Evolutionary conservation across 352 stramenopile genomes (phyloP).

Genomic region (Phytophthora boehmeriae): DNA sequence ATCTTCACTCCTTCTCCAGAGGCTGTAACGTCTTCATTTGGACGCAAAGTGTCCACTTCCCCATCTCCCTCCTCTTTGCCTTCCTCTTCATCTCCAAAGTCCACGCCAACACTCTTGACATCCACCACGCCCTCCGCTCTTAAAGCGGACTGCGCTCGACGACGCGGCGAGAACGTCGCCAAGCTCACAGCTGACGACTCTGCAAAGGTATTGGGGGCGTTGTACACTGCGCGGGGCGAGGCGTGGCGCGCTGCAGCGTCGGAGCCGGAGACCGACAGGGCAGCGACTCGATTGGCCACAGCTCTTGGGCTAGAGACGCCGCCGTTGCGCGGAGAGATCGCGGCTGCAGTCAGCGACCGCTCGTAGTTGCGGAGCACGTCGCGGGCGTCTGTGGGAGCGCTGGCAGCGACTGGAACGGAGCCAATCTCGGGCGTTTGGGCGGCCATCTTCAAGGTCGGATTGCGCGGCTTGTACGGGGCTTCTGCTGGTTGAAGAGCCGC

Average conservation of each 20-base stretch:
- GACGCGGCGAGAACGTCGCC: constrained; percentile 63
- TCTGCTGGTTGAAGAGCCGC: constrained; percentile 23
- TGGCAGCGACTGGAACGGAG: constrained; percentile 8
- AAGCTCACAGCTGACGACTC: constrained; percentile 42
- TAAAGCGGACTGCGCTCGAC: constrained; percentile 39
- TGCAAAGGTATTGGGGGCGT: constrained; percentile 61
- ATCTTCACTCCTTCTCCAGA: constrained; percentile 19
- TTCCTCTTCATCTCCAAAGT: constrained; percentile 46
- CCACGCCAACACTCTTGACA: constrained; percentile 14
- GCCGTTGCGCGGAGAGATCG: constrained; percentile 18
- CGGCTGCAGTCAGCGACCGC: constrained; percentile 23
- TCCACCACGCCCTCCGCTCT: constrained; percentile 12
- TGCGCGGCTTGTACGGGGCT: constrained; percentile 6
- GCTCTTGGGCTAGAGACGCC: constrained; percentile 14
- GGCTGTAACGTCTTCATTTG: constrained; percentile 6
- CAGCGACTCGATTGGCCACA: constrained; percentile 9
- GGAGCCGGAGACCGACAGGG: constrained; percentile 1
- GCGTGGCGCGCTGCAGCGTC: constrained; percentile 14
- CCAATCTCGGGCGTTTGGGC: background rate
- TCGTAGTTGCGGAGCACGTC: constrained; percentile 26
- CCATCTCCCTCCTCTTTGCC: constrained; percentile 36
- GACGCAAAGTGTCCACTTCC: constrained; percentile 31
- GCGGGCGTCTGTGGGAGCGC: constrained; percentile 19
- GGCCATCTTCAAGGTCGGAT: background rate
- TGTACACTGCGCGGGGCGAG: constrained; percentile 65